Conservation (phyloP, 331 rosid species). For the Ulmus americana region DNA sequence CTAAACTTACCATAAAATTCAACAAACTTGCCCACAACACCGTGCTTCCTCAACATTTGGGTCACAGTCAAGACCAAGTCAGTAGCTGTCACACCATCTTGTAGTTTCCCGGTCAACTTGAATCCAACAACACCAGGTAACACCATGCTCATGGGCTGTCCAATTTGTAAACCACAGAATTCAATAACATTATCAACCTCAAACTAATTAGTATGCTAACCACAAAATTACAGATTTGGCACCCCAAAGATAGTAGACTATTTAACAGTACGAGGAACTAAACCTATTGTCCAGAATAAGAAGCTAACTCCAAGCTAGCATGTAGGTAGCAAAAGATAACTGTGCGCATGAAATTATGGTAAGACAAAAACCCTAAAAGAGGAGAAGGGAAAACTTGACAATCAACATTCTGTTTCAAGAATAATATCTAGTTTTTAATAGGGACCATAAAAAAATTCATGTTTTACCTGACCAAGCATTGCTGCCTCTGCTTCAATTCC, state of each 20-base stretch:
- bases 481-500: slow-evolving; percentile 87
- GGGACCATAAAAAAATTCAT: slow-evolving; percentile 9
- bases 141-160: slow-evolving; percentile 91
- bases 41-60: slow-evolving; percentile 80
- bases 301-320: neutral
- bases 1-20: slow-evolving; percentile 66
- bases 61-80: slow-evolving; percentile 85
- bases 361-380: neutral
- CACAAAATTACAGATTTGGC: too few species aligned
- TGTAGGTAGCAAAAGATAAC: neutral
- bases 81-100: slow-evolving; percentile 74
- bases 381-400: neutral
- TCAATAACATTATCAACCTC: too few species aligned
- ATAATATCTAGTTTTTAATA: too few species aligned
- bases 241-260: too few species aligned
- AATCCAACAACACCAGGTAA: slow-evolving; percentile 90
- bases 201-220: too few species aligned
- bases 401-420: neutral
- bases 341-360: neutral
- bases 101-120: slow-evolving; percentile 65
- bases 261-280: neutral
- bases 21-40: slow-evolving; percentile 89
- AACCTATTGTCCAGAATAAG: neutral
- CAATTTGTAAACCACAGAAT: slow-evolving; percentile 14
- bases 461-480: slow-evolving; percentile 81